phyloP scores from a whole-genome alignment of 306 rosid genomes.

The Acacia confusa region DNA sequence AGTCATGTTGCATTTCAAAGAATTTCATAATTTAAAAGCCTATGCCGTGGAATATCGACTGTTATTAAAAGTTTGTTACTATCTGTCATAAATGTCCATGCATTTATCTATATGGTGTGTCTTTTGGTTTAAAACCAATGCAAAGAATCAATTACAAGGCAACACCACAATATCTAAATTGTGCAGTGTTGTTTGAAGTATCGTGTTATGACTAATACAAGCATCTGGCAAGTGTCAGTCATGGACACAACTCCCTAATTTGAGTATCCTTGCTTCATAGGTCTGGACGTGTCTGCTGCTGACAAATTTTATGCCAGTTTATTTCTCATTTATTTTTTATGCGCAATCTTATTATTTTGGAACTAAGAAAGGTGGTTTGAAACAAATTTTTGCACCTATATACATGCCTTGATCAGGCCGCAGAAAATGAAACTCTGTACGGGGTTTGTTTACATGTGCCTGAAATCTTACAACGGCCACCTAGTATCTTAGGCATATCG shows the following conservation, averaged over 20 bases:
- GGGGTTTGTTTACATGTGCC: constrained; percentile 93
- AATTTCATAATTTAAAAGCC: neutral
- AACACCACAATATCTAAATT: neutral
- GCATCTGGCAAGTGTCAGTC: neutral
- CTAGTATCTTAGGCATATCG: constrained; percentile 66
- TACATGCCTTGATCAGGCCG: constrained; percentile 62
- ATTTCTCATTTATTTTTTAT: constrained; percentile 18
- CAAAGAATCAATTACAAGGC: neutral
- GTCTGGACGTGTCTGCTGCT: neutral
- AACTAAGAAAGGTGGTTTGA: constrained; percentile 36
- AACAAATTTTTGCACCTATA: constrained; percentile 31
- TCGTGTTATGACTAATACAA: neutral
- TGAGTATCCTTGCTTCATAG: neutral
- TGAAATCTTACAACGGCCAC: constrained; percentile 97
- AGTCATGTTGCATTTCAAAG: neutral
- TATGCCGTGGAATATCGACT: neutral
- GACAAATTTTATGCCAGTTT: constrained; percentile 15
- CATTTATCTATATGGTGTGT: neutral
- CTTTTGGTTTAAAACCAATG: neutral
- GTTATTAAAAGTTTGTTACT: neutral
- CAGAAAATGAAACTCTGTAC: constrained; percentile 78
- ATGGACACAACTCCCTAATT: neutral
- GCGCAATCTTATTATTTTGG: constrained; percentile 14
- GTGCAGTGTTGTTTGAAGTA: neutral
- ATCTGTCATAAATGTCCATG: neutral